These are phyloP conservation scores for Phytopythium mirpurense DNA, from an alignment of 352 stramenopile species.

Conservation along the genomic window DNA sequence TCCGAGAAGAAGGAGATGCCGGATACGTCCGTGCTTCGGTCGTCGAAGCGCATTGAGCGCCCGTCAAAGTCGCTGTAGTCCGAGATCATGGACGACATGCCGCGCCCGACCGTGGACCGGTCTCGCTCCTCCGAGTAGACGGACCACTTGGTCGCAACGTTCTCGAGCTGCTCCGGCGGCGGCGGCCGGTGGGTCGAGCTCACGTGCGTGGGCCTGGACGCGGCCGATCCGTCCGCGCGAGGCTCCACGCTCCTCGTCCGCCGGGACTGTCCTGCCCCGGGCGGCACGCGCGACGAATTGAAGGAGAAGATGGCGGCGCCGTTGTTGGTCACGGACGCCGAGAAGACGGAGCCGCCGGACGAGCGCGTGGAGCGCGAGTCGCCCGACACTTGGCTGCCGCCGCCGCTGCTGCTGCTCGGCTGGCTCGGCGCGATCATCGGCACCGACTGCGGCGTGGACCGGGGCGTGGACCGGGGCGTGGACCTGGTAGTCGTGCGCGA, in stretches of 20 bases:
- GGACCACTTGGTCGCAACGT: constrained; percentile 4
- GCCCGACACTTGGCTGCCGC: constrained; percentile 1
- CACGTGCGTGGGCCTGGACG: neutral
- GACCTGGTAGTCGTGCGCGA: neutral
- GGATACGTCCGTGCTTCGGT: constrained; percentile 21
- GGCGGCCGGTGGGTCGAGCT: neutral
- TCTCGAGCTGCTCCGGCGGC: neutral
- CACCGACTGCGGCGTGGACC: neutral
- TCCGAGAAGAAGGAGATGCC: constrained; percentile 31
- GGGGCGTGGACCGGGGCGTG: neutral
- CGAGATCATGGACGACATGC: constrained; percentile 7
- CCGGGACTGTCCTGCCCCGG: neutral
- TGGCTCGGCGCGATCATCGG: neutral
- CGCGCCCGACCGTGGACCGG: constrained; percentile 3
- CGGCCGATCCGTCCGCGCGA: neutral
- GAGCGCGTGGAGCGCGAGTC: constrained; percentile 5
- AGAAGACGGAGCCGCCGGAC: constrained; percentile 8
- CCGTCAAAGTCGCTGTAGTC: constrained; percentile 8
- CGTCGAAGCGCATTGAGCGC: constrained; percentile 1
- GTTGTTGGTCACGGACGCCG: constrained; percentile 2
- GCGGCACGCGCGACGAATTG: neutral
- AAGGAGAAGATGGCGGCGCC: constrained; percentile 4
- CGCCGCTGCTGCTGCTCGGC: constrained; percentile 4
- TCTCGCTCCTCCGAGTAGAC: constrained; percentile 6
- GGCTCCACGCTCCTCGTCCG: neutral